phyloP scores from a whole-genome alignment of 352 stramenopile genomes.

The Globisporangium perplexum region DNA sequence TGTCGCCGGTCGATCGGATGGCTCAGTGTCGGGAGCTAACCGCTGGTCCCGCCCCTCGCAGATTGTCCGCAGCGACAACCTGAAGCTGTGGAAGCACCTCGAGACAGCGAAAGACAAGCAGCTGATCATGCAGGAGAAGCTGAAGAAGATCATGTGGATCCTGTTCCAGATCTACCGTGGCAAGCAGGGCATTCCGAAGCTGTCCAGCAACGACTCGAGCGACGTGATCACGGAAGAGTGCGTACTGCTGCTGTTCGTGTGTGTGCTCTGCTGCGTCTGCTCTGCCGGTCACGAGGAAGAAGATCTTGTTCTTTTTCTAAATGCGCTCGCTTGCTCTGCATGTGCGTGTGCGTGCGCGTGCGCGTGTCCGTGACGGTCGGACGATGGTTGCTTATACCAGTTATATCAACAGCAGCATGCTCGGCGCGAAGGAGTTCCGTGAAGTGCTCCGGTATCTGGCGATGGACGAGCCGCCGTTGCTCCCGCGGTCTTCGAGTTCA shows the following conservation, averaged over 20 bases:
- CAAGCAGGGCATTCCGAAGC: constrained; percentile 75
- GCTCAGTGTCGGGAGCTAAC: neutral
- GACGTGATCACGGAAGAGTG: constrained; percentile 78
- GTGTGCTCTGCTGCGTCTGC: neutral
- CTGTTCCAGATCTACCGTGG: constrained; percentile 87
- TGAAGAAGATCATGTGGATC: constrained; percentile 92
- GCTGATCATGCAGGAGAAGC: constrained; percentile 87
- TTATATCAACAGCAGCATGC: constrained; percentile 72
- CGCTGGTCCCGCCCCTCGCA: constrained; percentile 7
- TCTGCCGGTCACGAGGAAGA: constrained; percentile 3
- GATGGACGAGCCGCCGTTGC: constrained; percentile 75
- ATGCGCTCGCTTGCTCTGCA: constrained; percentile 14
- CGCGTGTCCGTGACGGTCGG: constrained; percentile 21
- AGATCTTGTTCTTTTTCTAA: constrained; percentile 19
- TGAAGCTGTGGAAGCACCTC: constrained; percentile 87
- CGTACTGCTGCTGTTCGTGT: constrained; percentile 23
- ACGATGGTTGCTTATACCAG: constrained; percentile 47
- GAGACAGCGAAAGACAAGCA: constrained; percentile 85
- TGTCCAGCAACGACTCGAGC: constrained; percentile 48
- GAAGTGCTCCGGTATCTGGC: constrained; percentile 80
- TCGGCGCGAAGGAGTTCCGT: constrained; percentile 81
- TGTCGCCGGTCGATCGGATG: neutral
- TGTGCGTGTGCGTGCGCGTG: constrained; percentile 4
- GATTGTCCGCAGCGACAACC: constrained; percentile 84
- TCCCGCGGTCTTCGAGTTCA: constrained; percentile 46